A percentile compares a stretch with the other conserved stretches of the same genome.
Evolutionary conservation across 1,284 basidiomycete species (phyloP).

Genomic region (Ganoderma boninense): DNA sequence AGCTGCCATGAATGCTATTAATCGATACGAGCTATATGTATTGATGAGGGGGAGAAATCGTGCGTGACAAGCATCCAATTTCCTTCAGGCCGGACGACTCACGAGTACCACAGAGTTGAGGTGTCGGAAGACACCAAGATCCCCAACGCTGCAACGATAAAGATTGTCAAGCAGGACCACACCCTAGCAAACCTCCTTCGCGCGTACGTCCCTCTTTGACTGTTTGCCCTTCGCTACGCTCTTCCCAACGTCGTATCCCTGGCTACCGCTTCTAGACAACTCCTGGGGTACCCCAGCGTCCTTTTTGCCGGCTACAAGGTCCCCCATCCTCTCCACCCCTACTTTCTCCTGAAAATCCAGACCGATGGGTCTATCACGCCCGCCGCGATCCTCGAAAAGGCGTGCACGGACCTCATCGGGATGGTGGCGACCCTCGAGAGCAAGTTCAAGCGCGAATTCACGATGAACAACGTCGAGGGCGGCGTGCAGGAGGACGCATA

Average conservation of each 20-base stretch:
- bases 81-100: no score
- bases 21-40: slow-evolving; percentile 91
- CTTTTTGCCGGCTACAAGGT: slow-evolving; percentile 98
- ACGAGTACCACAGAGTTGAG: no score
- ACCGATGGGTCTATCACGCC: slow-evolving; percentile 92
- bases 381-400: slow-evolving; percentile 84
- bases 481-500: slow-evolving; percentile 66
- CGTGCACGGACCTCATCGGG: slow-evolving; percentile 85
- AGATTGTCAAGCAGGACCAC: slow-evolving; percentile 96
- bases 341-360: slow-evolving; percentile 95
- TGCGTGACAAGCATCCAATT: no score
- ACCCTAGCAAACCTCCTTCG: slow-evolving; percentile 97
- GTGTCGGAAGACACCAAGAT: slow-evolving; percentile 97
- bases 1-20: slow-evolving; percentile 87
- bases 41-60: slow-evolving; percentile 92
- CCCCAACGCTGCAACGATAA: slow-evolving; percentile 95
- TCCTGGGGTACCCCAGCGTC: slow-evolving; percentile 84
- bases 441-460: slow-evolving; percentile 83
- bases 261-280: no score
- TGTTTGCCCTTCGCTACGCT: no score
- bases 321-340: slow-evolving; percentile 94
- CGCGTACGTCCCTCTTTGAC: no score
- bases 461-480: slow-evolving; percentile 72
- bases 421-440: slow-evolving; percentile 73
- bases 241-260: no score